phyloP scores from a whole-genome alignment of 2,329 filamentous ascomycete genomes.

The Elsinoe fawcettii region DNA sequence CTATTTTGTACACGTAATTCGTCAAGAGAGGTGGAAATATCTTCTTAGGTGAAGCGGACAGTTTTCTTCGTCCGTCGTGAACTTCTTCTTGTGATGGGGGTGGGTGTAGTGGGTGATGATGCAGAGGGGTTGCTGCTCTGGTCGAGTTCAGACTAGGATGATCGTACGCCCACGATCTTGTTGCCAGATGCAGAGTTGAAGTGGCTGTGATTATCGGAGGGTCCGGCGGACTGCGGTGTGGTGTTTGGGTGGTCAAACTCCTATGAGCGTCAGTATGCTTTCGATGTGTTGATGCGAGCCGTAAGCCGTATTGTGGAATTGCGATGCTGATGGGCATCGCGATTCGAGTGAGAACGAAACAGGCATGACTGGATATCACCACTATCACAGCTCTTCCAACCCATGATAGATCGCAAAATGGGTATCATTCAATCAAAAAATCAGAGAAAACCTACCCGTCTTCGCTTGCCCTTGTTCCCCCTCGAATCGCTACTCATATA shows the following conservation, averaged over 20 bases:
- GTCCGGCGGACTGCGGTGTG: not conserved
- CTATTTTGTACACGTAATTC: slow-evolving; percentile 12
- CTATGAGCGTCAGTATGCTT: not conserved
- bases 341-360: too few species aligned
- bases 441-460: slow-evolving; percentile 12
- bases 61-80: not conserved
- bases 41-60: not conserved
- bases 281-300: not conserved
- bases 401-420: not conserved
- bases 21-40: not conserved
- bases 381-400: not conserved
- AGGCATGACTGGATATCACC: not conserved
- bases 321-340: too few species aligned
- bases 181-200: slow-evolving; percentile 11
- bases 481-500: slow-evolving; percentile 33
- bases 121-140: not conserved
- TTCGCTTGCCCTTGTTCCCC: slow-evolving; percentile 6
- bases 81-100: not conserved
- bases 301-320: too few species aligned
- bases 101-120: not conserved
- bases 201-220: slow-evolving; percentile 5
- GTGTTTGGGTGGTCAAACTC: slow-evolving; percentile 7
- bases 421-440: slow-evolving; percentile 11
- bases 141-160: slow-evolving; percentile 3
- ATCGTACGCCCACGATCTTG: slow-evolving; percentile 12